Percentiles rank a stretch among this genome's conserved stretches.
These are phyloP conservation scores for Lichtheimia hyalospora DNA, from an alignment of 371 early-diverging fungal species.

Conservation along the genomic window DNA sequence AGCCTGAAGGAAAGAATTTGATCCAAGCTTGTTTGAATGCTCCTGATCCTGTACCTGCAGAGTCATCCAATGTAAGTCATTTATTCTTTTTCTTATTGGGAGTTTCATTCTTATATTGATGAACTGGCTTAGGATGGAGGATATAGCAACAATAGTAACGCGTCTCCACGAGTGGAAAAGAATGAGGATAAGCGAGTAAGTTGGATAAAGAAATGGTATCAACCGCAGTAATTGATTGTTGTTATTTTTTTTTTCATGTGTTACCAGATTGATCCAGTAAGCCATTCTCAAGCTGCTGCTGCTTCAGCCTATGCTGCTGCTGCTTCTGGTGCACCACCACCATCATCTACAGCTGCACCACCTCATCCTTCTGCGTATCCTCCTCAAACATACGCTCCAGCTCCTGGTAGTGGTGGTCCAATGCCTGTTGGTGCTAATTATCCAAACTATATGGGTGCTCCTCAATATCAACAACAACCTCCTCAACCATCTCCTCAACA, in stretches of 20 bases:
- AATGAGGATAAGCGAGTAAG: conserved; percentile 12
- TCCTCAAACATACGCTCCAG: not conserved
- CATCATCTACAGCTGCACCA: not conserved
- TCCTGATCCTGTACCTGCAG: conserved; percentile 52
- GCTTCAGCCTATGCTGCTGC: not conserved
- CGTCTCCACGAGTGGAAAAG: conserved; percentile 16
- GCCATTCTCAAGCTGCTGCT: not conserved
- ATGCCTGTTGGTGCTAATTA: conserved; percentile 1
- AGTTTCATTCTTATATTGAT: no score
- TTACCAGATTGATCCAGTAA: not conserved
- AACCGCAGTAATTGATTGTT: not conserved
- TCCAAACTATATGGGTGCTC: conserved; percentile 2
- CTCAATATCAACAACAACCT: conserved; percentile 9
- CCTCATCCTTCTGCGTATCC: not conserved
- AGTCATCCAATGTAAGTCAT: conserved; percentile 14
- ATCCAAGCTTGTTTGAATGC: conserved; percentile 95
- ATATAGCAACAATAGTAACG: conserved; percentile 7
- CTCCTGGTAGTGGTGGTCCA: conserved; percentile 1
- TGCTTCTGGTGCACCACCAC: not conserved
- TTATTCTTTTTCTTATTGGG: not conserved
- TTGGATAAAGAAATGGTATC: not conserved
- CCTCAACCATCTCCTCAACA: conserved; percentile 1
- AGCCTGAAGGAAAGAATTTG: conserved; percentile 91
- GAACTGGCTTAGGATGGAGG: not conserved
- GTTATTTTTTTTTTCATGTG: not conserved